Percentiles rank a stretch among this genome's conserved stretches.
Evolutionary conservation across 2,329 filamentous ascomycete genomes (phyloP).

Genomic region (Clarireedia monteithiana): DNA sequence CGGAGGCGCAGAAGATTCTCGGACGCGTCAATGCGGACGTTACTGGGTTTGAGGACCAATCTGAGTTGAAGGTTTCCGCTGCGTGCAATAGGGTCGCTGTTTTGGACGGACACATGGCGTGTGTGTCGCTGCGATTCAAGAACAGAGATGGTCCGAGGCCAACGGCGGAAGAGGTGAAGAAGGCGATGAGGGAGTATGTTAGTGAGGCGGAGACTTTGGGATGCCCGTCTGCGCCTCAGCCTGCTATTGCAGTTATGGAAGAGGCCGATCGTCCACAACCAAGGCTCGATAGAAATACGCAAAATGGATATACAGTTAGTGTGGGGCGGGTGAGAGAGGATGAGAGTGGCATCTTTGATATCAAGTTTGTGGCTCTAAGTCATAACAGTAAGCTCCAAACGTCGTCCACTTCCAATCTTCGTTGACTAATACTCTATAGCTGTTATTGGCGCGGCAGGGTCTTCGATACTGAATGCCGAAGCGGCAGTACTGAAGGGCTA

Average conservation of each 20-base stretch:
- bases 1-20: slow-evolving; percentile 91
- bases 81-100: slow-evolving; percentile 94
- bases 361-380: slow-evolving; percentile 89
- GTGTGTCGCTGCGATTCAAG: slow-evolving; percentile 78
- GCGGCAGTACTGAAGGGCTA: slow-evolving; percentile 85
- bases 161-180: slow-evolving; percentile 65
- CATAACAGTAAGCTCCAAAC: slow-evolving; percentile 51
- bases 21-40: slow-evolving; percentile 63
- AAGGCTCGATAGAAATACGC: slow-evolving; percentile 76
- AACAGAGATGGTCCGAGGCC: slow-evolving; percentile 58
- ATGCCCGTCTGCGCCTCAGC: slow-evolving; percentile 76
- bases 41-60: slow-evolving; percentile 71
- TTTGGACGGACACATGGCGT: slow-evolving; percentile 91
- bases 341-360: slow-evolving; percentile 81
- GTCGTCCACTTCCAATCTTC: too few relatives aligned
- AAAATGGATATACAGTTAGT: slow-evolving; percentile 81
- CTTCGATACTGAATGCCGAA: slow-evolving; percentile 90
- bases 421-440: slow-evolving; percentile 36
- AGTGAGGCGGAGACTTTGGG: slow-evolving; percentile 76
- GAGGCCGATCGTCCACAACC: slow-evolving; percentile 88
- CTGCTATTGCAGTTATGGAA: slow-evolving; percentile 82
- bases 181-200: slow-evolving; percentile 72
- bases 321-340: slow-evolving; percentile 78
- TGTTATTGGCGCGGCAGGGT: slow-evolving; percentile 92
- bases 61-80: slow-evolving; percentile 67